Evolutionary conservation across 345 rosid genomes (phyloP), one percentile per base, ranked within the genome.

Genomic region (Microcos paniculata): DNA sequence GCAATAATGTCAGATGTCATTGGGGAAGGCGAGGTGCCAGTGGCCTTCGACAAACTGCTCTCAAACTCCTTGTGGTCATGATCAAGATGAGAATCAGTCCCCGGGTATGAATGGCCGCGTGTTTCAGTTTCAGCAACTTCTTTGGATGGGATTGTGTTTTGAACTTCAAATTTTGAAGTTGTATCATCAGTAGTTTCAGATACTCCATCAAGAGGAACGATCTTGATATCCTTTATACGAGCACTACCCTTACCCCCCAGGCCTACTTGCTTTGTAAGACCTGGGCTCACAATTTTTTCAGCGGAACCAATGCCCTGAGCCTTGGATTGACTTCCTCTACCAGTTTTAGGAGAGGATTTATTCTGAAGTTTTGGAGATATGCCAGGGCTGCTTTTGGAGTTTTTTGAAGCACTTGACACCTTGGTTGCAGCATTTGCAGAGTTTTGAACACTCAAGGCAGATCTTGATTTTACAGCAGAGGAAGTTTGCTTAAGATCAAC

Each of bases 301-400:
- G 74, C 63, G 6, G 62, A 55, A 23, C 56, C 80, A 74, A 69
- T 75, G 56, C 76, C 65, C 38, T 64, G 80, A 58, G 58, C 80
- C 78, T 76, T 84, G 77, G 71, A 75, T 49, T 64, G 73, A 69
- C 79, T 78, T 76, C 71, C 82, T 69, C 79, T 82, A 53, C 78
- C 80, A 59, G 64, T 75, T 72, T 78, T 83, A 56, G 88, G 85
- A 75, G 85, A 80, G 46, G 42, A 42, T 76, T 79, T 89, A 72
- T 58, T 87, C 72, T 80, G 85, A 69, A 73, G 71, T 76, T 79
- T 85, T 24, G 80, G 77, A 78, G 94, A 73, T 35, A 79, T 33
- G 71, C 63, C 78, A n/a, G 83, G 82, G 72, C 70, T 59, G 75
- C 71, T 59, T 76, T 82, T 87, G 45, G 70, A 62, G 64, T 76